These are phyloP conservation scores for Centrapalus pauciflorus DNA, from an alignment of 129 eudicot species.

Conservation along the genomic window DNA sequence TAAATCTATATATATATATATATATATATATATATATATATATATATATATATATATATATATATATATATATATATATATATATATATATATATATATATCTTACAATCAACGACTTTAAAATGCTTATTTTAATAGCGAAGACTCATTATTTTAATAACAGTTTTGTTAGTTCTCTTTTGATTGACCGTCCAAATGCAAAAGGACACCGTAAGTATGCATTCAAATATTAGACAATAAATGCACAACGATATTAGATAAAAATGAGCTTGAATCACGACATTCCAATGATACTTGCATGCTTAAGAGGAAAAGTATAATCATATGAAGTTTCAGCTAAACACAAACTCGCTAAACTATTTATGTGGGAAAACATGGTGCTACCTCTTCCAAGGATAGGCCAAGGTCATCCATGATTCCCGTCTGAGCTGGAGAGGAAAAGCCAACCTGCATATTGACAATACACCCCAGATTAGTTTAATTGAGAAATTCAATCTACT, in stretches of 20 bases:
- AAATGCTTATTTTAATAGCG: background rate
- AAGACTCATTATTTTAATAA: background rate
- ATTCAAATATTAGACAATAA: background rate
- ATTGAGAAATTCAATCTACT: background rate
- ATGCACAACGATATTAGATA: background rate
- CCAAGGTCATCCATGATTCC: conserved; percentile 78
- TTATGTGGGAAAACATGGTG: background rate
- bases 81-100: too few species aligned
- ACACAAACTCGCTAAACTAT: background rate
- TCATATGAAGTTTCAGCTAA: background rate
- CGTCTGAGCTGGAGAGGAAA: conserved; percentile 78
- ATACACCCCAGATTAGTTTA: conserved; percentile 3
- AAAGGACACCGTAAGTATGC: background rate
- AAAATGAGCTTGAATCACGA: background rate
- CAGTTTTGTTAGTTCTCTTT: background rate
- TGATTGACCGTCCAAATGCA: background rate
- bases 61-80: too few species aligned
- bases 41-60: too few species aligned
- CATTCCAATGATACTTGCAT: background rate
- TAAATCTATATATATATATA: too few species aligned
- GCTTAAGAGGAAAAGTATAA: background rate
- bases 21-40: too few species aligned
- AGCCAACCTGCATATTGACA: conserved; percentile 60
- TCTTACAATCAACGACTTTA: background rate
- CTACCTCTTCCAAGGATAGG: conserved; percentile 71